Conservation (phyloP, 1,284 basidiomycete genomes). For the Leccinum solheimii region DNA sequence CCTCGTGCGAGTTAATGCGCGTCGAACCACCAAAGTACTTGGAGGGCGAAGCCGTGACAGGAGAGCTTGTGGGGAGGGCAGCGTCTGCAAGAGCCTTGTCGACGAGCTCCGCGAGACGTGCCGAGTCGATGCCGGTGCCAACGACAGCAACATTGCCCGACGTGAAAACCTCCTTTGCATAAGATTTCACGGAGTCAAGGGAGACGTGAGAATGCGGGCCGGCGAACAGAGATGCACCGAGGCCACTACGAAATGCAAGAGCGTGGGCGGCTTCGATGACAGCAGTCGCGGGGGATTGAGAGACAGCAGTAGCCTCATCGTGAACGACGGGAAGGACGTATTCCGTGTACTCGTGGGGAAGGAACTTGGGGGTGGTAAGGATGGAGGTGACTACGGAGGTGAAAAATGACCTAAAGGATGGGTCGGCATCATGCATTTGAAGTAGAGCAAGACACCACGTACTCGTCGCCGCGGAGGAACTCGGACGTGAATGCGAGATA, state of each 20-base stretch:
- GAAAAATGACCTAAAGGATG: constrained; percentile 69
- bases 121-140: constrained; percentile 81
- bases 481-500: constrained; percentile 92
- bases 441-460: constrained; percentile 41
- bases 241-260: constrained; percentile 88
- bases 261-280: constrained; percentile 84
- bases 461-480: constrained; percentile 97
- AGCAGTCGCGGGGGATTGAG: constrained; percentile 50
- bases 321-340: constrained; percentile 78
- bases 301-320: constrained; percentile 68
- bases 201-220: constrained; percentile 66
- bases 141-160: constrained; percentile 82
- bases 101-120: constrained; percentile 70
- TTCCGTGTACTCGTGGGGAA: constrained; percentile 84
- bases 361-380: constrained; percentile 80
- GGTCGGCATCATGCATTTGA: not conserved
- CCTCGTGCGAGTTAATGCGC: constrained; percentile 59
- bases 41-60: constrained; percentile 43
- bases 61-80: constrained; percentile 42
- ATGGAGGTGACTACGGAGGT: constrained; percentile 85
- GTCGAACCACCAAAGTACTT: constrained; percentile 87
- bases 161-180: constrained; percentile 70
- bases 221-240: constrained; percentile 87
- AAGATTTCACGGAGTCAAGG: constrained; percentile 69
- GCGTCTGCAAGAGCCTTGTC: constrained; percentile 62